Evolutionary conservation across 1,284 basidiomycete species (phyloP).

Genomic region (Termitomyces sp.): DNA sequence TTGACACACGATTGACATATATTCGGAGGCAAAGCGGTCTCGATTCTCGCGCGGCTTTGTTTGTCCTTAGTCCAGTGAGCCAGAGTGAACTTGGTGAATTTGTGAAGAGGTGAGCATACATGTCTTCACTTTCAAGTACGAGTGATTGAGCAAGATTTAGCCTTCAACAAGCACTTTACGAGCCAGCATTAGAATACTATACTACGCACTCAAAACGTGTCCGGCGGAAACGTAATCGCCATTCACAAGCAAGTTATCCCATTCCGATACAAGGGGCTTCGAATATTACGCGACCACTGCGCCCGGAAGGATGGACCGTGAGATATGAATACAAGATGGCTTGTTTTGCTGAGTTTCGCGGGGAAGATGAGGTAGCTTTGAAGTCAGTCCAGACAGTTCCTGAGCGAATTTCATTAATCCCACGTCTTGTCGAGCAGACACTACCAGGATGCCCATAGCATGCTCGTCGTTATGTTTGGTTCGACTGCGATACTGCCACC

Average conservation of each 20-base stretch:
- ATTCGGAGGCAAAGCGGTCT: constrained; percentile 85
- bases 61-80: constrained; percentile 90
- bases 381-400: constrained; percentile 47
- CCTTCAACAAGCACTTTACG: constrained; percentile 83
- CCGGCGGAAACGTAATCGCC: constrained; percentile 80
- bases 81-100: constrained; percentile 81
- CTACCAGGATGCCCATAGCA: constrained; percentile 87
- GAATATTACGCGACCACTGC: constrained; percentile 51
- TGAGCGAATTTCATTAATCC: constrained; percentile 10
- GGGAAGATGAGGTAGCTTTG: constrained; percentile 85
- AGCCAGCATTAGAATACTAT: constrained; percentile 90
- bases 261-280: constrained; percentile 41
- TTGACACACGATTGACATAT: constrained; percentile 81
- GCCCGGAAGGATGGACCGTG: constrained; percentile 91
- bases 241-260: constrained; percentile 51
- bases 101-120: constrained; percentile 55
- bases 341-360: constrained; percentile 90
- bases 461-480: constrained; percentile 80
- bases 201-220: constrained; percentile 88
- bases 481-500: constrained; percentile 84
- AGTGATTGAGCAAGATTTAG: constrained; percentile 31
- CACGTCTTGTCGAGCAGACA: constrained; percentile 47
- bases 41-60: constrained; percentile 87
- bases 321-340: constrained; percentile 97
- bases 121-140: background rate